A percentile compares a stretch with the other conserved stretches of the same genome.
phyloP scores from a whole-genome alignment of 2,329 filamentous ascomycete species.

The Apiospora hydei region DNA sequence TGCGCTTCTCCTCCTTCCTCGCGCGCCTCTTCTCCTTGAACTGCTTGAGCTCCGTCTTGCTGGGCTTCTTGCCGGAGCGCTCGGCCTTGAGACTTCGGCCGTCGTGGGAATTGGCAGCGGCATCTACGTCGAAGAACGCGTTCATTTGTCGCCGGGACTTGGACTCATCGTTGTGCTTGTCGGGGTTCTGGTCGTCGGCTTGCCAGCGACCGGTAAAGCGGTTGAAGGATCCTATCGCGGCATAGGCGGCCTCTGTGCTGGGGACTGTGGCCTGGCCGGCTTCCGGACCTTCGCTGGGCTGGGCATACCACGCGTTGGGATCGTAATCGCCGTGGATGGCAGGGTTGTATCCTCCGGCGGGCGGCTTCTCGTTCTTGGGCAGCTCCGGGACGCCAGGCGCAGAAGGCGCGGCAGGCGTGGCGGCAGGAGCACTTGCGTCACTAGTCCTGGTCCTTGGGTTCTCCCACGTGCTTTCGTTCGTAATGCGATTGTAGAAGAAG shows the following conservation, averaged over 20 bases:
- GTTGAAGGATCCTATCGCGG: conserved; percentile 82
- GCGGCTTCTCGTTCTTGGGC: conserved; percentile 46
- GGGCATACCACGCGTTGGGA: conserved; percentile 92
- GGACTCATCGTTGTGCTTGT: conserved; percentile 84
- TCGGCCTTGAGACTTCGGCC: conserved; percentile 92
- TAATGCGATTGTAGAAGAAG: conserved; percentile 88
- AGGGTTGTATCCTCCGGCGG: conserved; percentile 87
- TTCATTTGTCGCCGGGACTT: conserved; percentile 90
- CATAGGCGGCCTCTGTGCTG: conserved; percentile 59
- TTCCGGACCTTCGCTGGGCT: conserved; percentile 54
- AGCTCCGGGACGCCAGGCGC: conserved; percentile 37
- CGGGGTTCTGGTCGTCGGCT: conserved; percentile 68
- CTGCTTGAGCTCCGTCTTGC: conserved; percentile 84
- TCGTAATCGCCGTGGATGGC: conserved; percentile 97
- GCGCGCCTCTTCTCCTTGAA: conserved; percentile 90
- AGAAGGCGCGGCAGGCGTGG: conserved; percentile 36
- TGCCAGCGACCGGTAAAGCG: conserved; percentile 89
- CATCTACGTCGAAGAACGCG: conserved; percentile 95
- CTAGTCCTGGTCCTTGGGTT: conserved; percentile 79
- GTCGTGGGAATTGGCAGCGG: conserved; percentile 88
- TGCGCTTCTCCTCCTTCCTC: conserved; percentile 92
- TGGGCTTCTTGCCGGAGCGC: conserved; percentile 82
- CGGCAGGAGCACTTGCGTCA: conserved; percentile 49
- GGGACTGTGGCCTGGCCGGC: conserved; percentile 44
- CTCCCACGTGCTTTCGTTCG: conserved; percentile 79